Percentiles rank a stretch among this genome's conserved stretches.
Conservation (phyloP, 176 grass and related monocot species). For the Phoenix roebelenii region DNA sequence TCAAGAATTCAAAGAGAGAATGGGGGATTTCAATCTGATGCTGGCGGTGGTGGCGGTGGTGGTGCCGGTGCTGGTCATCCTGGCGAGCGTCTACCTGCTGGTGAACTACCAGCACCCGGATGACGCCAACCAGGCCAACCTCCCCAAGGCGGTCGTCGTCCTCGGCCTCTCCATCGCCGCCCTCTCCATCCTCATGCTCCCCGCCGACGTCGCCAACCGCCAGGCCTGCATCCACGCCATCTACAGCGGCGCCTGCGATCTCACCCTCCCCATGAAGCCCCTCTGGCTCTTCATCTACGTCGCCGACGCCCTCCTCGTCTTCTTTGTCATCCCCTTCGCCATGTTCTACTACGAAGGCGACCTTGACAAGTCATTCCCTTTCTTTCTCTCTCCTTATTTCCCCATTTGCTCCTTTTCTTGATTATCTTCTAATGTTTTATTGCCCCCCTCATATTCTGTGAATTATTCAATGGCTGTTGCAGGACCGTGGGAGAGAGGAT, state of each 20-base stretch:
- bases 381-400: neutral
- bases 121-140: slow-evolving; percentile 92
- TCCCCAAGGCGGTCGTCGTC: slow-evolving; percentile 87
- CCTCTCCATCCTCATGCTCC: slow-evolving; percentile 98
- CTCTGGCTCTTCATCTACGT: slow-evolving; percentile 88
- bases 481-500: slow-evolving; percentile 83
- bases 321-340: slow-evolving; percentile 89
- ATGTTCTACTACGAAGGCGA: slow-evolving; percentile 99
- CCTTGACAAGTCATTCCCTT: slow-evolving; percentile 66
- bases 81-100: slow-evolving; percentile 86
- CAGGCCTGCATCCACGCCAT: slow-evolving; percentile 61
- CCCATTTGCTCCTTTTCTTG: neutral
- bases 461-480: slow-evolving; percentile 19
- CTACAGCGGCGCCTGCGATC: slow-evolving; percentile 64
- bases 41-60: slow-evolving; percentile 85
- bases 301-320: slow-evolving; percentile 80
- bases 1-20: neutral
- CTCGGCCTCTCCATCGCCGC: slow-evolving; percentile 81
- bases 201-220: slow-evolving; percentile 84
- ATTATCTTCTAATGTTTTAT: too few relatives aligned
- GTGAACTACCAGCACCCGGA: slow-evolving; percentile 99
- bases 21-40: slow-evolving; percentile 98
- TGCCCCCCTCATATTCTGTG: neutral
- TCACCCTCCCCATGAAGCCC: slow-evolving; percentile 85
- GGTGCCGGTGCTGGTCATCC: slow-evolving; percentile 61